Conservation (phyloP, 495 filamentous ascomycete genomes). For the Antarctomyces pellizariae region DNA sequence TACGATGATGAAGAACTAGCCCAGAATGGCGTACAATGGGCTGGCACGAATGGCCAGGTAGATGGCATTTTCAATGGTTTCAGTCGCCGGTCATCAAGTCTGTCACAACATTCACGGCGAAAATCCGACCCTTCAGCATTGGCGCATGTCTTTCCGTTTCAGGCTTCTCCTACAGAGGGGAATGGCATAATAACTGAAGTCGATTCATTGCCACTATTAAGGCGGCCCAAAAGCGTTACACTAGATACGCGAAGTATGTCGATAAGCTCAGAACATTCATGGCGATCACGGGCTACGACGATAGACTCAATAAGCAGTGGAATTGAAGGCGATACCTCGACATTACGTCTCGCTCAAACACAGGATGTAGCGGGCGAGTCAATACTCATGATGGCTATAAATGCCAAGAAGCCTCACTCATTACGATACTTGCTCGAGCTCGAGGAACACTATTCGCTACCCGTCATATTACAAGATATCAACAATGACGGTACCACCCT, state of each 20-base stretch:
- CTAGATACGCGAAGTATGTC: slow-evolving; percentile 79
- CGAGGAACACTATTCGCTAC: slow-evolving; percentile 42
- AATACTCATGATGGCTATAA: slow-evolving; percentile 89
- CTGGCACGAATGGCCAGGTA: no score
- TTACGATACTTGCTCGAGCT: slow-evolving; percentile 60
- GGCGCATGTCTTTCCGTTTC: slow-evolving; percentile 89
- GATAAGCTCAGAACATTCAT: slow-evolving; percentile 59
- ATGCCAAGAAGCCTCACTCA: slow-evolving; percentile 42
- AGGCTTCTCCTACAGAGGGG: slow-evolving; percentile 18
- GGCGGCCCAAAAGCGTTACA: slow-evolving; percentile 51
- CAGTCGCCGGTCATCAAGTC: no score
- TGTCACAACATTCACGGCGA: no score
- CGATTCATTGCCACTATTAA: slow-evolving; percentile 18
- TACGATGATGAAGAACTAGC: no score
- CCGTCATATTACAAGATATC: slow-evolving; percentile 51
- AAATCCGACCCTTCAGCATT: no score
- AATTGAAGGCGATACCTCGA: slow-evolving; percentile 67
- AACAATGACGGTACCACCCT: slow-evolving; percentile 80
- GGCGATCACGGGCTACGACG: slow-evolving; percentile 50
- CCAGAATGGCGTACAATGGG: no score
- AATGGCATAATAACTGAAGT: no score
- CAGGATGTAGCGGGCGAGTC: slow-evolving; percentile 67
- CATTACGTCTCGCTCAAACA: slow-evolving; percentile 59
- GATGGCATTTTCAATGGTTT: no score
- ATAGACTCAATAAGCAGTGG: slow-evolving; percentile 45